phyloP scores from a whole-genome alignment of 495 filamentous ascomycete species.

The Bacidia gigantensis region DNA sequence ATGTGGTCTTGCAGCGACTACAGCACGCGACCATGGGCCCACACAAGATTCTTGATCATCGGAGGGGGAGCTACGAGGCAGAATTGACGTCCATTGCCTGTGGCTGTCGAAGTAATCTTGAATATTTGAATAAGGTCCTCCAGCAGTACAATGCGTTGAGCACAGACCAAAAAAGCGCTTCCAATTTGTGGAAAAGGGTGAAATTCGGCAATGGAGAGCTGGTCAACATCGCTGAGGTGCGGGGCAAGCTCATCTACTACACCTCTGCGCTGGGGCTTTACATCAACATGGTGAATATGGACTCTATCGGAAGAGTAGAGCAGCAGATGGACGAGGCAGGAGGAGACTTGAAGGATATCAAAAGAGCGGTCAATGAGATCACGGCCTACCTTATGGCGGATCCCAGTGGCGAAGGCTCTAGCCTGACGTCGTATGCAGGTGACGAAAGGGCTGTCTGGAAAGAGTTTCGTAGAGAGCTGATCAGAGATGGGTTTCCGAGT shows the following conservation, averaged over 20 bases:
- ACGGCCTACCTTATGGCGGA: slow-evolving; percentile 28
- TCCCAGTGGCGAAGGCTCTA: slow-evolving; percentile 17
- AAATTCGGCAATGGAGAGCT: slow-evolving; percentile 7
- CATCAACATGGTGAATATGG: slow-evolving; percentile 9
- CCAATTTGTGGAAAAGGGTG: slow-evolving; percentile 10
- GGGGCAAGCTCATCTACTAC: slow-evolving; percentile 6
- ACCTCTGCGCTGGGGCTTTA: slow-evolving; percentile 8
- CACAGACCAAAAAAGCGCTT: slow-evolving; percentile 1
- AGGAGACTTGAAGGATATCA: slow-evolving; percentile 10
- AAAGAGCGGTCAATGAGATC: slow-evolving; percentile 17
- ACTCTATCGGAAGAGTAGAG: slow-evolving; percentile 11
- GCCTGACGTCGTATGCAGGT: slow-evolving; percentile 25
- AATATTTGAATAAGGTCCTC: slow-evolving; percentile 2
- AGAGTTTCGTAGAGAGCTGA: slow-evolving; percentile 37
- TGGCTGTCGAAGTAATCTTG: neutral
- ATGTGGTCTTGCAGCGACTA: slow-evolving; percentile 5
- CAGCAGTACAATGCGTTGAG: slow-evolving; percentile 10
- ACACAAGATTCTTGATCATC: neutral
- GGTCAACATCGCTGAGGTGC: slow-evolving; percentile 5
- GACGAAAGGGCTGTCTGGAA: slow-evolving; percentile 38
- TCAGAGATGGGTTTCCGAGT: slow-evolving; percentile 37
- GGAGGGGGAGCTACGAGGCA: neutral
- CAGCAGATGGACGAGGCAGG: slow-evolving; percentile 13
- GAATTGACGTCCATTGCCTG: neutral
- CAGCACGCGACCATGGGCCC: neutral